These are phyloP conservation scores for Candida krabiensis DNA, from an alignment of 805 yeast species.

Conservation along the genomic window DNA sequence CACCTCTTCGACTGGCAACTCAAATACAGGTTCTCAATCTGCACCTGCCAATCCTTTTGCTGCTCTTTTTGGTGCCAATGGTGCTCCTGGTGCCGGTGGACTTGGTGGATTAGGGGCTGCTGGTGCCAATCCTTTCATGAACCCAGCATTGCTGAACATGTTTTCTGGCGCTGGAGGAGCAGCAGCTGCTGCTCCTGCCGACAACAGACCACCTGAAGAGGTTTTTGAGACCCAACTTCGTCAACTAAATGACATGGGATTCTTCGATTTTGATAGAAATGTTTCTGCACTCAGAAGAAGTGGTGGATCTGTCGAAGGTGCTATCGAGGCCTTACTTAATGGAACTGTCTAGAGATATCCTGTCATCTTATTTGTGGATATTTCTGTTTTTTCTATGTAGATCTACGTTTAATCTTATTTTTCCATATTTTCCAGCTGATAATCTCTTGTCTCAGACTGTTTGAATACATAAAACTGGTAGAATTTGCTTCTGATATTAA, in stretches of 20 bases:
- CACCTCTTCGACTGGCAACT: slow-evolving; percentile 3
- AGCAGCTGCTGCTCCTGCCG: slow-evolving; percentile 63
- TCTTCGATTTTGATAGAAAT: slow-evolving; percentile 88
- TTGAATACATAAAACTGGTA: no score
- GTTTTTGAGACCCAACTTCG: slow-evolving; percentile 69
- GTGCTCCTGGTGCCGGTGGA: slow-evolving; percentile 26
- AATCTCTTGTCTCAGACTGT: no score
- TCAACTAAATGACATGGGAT: slow-evolving; percentile 81
- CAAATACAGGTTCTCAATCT: slow-evolving; percentile 28
- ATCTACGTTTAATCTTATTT: no score
- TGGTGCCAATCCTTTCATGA: slow-evolving; percentile 41
- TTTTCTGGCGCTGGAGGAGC: slow-evolving; percentile 44
- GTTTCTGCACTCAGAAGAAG: slow-evolving; percentile 89
- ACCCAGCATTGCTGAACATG: slow-evolving; percentile 47
- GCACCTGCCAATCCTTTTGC: slow-evolving; percentile 49
- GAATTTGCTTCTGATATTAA: no score
- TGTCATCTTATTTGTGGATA: neutral
- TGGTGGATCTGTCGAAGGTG: slow-evolving; percentile 98
- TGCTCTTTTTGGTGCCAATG: slow-evolving; percentile 31
- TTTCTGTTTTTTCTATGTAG: no score
- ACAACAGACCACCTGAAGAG: slow-evolving; percentile 77
- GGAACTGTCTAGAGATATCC: slow-evolving; percentile 43
- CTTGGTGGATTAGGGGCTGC: slow-evolving; percentile 24
- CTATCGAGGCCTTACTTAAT: slow-evolving; percentile 79
- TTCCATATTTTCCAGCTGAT: no score